phyloP scores from a whole-genome alignment of 352 stramenopile genomes.

The Hyphochytrium catenoides region DNA sequence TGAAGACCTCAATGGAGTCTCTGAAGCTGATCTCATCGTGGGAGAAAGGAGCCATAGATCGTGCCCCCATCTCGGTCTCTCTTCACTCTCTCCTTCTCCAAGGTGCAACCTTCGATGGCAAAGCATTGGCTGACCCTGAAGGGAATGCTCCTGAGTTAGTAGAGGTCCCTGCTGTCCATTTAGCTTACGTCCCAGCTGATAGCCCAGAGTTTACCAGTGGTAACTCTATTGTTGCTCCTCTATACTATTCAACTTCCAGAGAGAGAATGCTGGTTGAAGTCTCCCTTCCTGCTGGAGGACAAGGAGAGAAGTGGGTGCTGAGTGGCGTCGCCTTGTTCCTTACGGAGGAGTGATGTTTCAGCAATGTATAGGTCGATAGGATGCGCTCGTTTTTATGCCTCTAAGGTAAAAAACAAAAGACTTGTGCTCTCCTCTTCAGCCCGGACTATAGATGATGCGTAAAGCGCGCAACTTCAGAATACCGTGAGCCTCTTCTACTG shows the following conservation, averaged over 20 bases:
- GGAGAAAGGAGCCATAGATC: constrained; percentile 31
- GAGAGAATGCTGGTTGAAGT: constrained; percentile 56
- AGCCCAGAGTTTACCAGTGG: constrained; percentile 38
- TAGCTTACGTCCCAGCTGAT: constrained; percentile 51
- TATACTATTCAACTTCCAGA: constrained; percentile 47
- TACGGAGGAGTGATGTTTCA: constrained; percentile 16
- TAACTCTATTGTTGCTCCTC: constrained; percentile 32
- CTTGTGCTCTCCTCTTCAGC: no score
- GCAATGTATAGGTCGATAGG: no score
- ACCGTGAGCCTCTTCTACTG: no score
- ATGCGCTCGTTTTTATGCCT: no score
- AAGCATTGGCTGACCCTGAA: constrained; percentile 37
- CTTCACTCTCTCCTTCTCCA: constrained; percentile 31
- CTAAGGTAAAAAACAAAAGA: no score
- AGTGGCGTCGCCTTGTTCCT: constrained; percentile 56
- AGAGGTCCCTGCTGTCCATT: constrained; percentile 36
- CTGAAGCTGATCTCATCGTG: constrained; percentile 70
- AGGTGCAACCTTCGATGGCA: constrained; percentile 55
- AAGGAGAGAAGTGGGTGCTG: constrained; percentile 43
- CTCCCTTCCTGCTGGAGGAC: constrained; percentile 34
- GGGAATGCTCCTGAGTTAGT: constrained; percentile 58
- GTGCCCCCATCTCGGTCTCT: constrained; percentile 1
- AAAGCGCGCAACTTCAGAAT: no score
- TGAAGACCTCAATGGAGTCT: constrained; percentile 61
- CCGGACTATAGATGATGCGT: no score